Evolutionary conservation across 768 basidiomycete species (phyloP).

Genomic region (Sutorius australiensis): DNA sequence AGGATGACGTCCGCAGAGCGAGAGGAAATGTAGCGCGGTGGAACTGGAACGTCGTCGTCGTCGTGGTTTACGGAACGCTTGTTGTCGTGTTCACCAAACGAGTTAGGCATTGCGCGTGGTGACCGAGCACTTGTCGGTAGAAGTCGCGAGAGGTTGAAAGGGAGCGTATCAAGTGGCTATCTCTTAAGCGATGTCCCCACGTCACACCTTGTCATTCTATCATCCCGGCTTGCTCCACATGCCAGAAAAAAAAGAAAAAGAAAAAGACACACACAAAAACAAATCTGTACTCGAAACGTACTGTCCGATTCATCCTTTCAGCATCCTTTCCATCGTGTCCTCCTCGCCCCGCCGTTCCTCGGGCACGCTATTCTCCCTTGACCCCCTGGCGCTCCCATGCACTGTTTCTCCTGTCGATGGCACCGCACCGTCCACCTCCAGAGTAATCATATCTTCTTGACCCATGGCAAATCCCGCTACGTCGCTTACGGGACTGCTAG

Average conservation of each 20-base stretch:
- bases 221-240: background rate
- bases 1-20: slow-evolving; percentile 89
- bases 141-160: slow-evolving; percentile 11
- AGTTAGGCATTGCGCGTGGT: slow-evolving; percentile 41
- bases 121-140: slow-evolving; percentile 10
- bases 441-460: background rate
- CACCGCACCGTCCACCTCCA: background rate
- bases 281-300: background rate
- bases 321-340: slow-evolving; percentile 22
- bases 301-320: slow-evolving; percentile 2
- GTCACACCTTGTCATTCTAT: slow-evolving; percentile 12
- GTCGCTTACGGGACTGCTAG: slow-evolving; percentile 2
- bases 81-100: slow-evolving; percentile 37
- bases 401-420: background rate
- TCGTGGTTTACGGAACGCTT: slow-evolving; percentile 10
- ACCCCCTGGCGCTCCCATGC: background rate
- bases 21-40: slow-evolving; percentile 75
- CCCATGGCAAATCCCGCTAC: background rate
- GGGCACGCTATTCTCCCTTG: background rate
- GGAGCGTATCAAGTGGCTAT: slow-evolving; percentile 10
- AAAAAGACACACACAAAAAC: background rate
- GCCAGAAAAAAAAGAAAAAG: background rate
- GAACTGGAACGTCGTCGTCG: slow-evolving; percentile 25
- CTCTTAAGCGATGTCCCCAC: slow-evolving; percentile 17
- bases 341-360: slow-evolving; percentile 18